Evolutionary conservation across 176 grass and related monocot genomes (phyloP), one percentile per base, ranked within the genome.

Genomic region (Musa itinerans): DNA sequence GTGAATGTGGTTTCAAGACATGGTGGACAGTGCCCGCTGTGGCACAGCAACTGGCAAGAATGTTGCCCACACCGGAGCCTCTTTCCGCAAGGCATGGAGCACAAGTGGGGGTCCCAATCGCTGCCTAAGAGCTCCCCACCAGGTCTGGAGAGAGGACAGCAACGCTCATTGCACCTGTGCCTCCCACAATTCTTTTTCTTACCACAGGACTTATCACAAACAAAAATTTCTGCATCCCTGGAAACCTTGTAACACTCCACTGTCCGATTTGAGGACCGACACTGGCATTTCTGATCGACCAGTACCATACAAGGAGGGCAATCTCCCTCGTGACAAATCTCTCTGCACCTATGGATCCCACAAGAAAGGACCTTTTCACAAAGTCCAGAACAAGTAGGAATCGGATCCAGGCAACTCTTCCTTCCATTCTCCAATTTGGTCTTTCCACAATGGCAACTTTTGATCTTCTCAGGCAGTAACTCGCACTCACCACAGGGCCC

Each of bases 131-230:
- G 68, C 54, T 80, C 81, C 7, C 62, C 72, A 2, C 79, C 79
- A 1, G 69, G 71, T 74, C 48, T 79, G 1, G 90, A 89, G 63
- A 91, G 68, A 43, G 90, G 86, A 52, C 95, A 99, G 48, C 90
- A 99, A 21, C 71, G 84, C 72, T 99, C 95, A 16, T 76, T 91
- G 79, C 95, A 99, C 16, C 95, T 74, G 72, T 99, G 95, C 82
- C 95, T 90, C 34, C 95, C 95, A 12, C 95, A 99, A 50, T 84
- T 99, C 55, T 97, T 97, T 88, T 98, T 98, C 57, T 15, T 86
- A 2, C 94, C 94, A 63, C 94, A 98, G 54, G 83, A 84, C 80
- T 85, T 98, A 58, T 83, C 86, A 63, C 90, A 98, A 17, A 76
- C 75, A 54, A 93, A 93, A 1, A 81, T 78, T 20, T 91, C 86